Evolutionary conservation across 176 grass and related monocot genomes (phyloP).

Genomic region (Cymbopogon citratus): DNA sequence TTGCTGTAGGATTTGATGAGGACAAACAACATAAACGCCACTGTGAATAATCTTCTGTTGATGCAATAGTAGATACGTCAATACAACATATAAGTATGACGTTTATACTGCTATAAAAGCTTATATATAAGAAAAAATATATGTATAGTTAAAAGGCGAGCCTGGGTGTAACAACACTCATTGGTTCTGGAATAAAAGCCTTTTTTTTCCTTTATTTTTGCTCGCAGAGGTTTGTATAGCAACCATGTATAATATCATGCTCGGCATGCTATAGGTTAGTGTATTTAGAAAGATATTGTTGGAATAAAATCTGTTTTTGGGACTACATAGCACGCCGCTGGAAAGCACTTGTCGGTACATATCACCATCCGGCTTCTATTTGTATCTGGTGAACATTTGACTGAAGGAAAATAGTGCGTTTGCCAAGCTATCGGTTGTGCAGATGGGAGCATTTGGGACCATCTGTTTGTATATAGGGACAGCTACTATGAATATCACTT

Average conservation of each 20-base stretch:
- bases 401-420: not conserved
- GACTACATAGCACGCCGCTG: not conserved
- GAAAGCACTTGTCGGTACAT: not conserved
- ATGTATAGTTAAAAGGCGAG: constrained; percentile 53
- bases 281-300: constrained; percentile 37
- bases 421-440: not conserved
- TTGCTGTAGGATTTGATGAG: constrained; percentile 80
- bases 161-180: constrained; percentile 29
- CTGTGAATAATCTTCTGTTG: constrained; percentile 99
- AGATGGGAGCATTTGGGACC: no score
- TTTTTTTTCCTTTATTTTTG: constrained; percentile 29
- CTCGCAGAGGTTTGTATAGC: constrained; percentile 45
- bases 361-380: not conserved
- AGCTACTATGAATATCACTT: no score
- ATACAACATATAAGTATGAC: constrained; percentile 33
- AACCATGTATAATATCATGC: constrained; percentile 35
- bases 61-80: constrained; percentile 50
- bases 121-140: constrained; percentile 23
- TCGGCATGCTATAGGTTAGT: constrained; percentile 18
- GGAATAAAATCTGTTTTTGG: constrained; percentile 37
- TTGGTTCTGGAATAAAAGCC: constrained; percentile 41
- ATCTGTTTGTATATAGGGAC: no score
- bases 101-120: constrained; percentile 36
- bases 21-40: constrained; percentile 94
- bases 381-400: not conserved